These are phyloP conservation scores for Ascomycota sp. DNA, from an alignment of 2,329 filamentous ascomycete species.

Conservation along the genomic window DNA sequence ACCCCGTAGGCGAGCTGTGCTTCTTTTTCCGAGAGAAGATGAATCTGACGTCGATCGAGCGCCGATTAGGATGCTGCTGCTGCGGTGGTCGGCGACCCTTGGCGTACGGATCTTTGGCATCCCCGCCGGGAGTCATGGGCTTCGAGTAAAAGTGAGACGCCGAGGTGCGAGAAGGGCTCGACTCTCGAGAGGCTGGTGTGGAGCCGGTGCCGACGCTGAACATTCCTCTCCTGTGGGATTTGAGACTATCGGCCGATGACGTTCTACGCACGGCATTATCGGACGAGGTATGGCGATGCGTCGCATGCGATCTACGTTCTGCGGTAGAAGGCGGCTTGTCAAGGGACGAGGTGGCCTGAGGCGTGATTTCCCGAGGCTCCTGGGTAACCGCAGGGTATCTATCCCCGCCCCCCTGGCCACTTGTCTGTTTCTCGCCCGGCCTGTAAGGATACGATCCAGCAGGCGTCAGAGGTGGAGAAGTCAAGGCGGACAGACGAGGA, in stretches of 20 bases:
- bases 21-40: slow-evolving; percentile 64
- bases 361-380: slow-evolving; percentile 36
- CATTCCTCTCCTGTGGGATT: slow-evolving; percentile 31
- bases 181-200: slow-evolving; percentile 36
- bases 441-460: slow-evolving; percentile 40
- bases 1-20: slow-evolving; percentile 32
- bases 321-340: slow-evolving; percentile 24
- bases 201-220: slow-evolving; percentile 32
- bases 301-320: slow-evolving; percentile 17
- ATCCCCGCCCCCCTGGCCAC: slow-evolving; percentile 13
- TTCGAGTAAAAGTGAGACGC: slow-evolving; percentile 47
- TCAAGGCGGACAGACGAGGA: slow-evolving; percentile 48
- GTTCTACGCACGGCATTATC: slow-evolving; percentile 21
- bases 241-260: slow-evolving; percentile 17
- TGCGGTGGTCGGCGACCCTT: slow-evolving; percentile 58
- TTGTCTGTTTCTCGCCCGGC: slow-evolving; percentile 8
- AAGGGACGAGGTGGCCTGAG: slow-evolving; percentile 41
- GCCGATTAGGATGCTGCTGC: slow-evolving; percentile 38
- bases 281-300: slow-evolving; percentile 22
- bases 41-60: slow-evolving; percentile 56
- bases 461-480: slow-evolving; percentile 78
- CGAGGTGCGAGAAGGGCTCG: slow-evolving; percentile 41
- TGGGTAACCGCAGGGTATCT: slow-evolving; percentile 16
- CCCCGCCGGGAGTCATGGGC: slow-evolving; percentile 60
- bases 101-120: slow-evolving; percentile 72